Percentiles rank a stretch among this genome's conserved stretches.
Conservation (phyloP, 225 moss, liverwort and hornwort species). For the Ulota crispa region DNA sequence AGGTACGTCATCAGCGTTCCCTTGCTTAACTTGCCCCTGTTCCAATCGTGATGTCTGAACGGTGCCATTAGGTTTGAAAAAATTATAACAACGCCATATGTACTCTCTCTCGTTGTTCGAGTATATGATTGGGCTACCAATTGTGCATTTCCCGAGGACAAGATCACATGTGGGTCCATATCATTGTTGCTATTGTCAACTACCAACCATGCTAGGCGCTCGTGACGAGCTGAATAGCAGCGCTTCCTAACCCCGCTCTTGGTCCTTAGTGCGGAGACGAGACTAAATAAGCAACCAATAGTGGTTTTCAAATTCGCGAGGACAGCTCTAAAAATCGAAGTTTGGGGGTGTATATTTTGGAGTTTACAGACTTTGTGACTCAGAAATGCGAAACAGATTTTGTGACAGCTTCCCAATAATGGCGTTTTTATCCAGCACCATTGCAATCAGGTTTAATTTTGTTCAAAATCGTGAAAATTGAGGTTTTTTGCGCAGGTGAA, state of each 20-base stretch:
- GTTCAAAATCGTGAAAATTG: neutral
- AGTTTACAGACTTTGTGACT: neutral
- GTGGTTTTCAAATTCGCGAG: too few relatives aligned
- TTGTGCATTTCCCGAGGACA: neutral
- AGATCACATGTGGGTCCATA: neutral
- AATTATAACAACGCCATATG: neutral
- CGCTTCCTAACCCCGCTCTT: too few relatives aligned
- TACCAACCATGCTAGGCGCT: too few relatives aligned
- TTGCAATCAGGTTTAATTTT: neutral
- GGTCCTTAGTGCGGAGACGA: too few relatives aligned
- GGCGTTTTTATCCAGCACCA: neutral
- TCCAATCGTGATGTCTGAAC: neutral
- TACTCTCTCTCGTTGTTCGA: too few relatives aligned
- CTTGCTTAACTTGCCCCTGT: neutral
- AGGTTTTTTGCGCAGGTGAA: slow-evolving; percentile 17
- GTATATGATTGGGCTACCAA: neutral
- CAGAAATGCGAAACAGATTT: neutral
- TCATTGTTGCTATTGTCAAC: too few relatives aligned
- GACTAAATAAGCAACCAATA: too few relatives aligned
- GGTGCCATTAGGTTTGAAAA: neutral
- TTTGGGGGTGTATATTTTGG: too few relatives aligned
- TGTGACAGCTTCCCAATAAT: neutral
- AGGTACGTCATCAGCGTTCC: slow-evolving; percentile 9
- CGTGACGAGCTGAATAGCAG: too few relatives aligned
- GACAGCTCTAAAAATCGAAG: too few relatives aligned